A percentile compares a stretch with the other conserved stretches of the same genome.
These are phyloP conservation scores for Ceratobasidium sp. DNA, from an alignment of 1,284 basidiomycete species.

Conservation along the genomic window DNA sequence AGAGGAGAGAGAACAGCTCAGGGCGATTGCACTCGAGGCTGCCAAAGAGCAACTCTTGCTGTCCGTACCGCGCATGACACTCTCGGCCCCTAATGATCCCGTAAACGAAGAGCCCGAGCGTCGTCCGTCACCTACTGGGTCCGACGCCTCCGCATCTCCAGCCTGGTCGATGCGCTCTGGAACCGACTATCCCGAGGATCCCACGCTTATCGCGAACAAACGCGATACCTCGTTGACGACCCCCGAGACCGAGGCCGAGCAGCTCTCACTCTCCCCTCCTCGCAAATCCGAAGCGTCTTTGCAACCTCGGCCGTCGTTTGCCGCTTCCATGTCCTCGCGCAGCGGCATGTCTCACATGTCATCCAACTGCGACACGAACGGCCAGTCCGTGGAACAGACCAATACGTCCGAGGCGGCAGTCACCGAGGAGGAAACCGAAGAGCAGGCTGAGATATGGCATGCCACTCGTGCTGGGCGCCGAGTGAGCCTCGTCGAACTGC, in stretches of 20 bases:
- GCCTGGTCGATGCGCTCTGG: conserved; percentile 39
- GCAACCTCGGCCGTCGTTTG: conserved; percentile 57
- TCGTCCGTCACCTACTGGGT: conserved; percentile 17
- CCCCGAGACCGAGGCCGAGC: conserved; percentile 12
- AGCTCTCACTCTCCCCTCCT: conserved; percentile 37
- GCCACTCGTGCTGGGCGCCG: conserved; percentile 82
- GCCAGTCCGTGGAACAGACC: conserved; percentile 57
- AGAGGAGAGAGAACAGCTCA: conserved; percentile 70
- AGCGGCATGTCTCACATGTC: conserved; percentile 42
- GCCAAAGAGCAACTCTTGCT: conserved; percentile 66
- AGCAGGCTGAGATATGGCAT: conserved; percentile 83
- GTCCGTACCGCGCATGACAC: conserved; percentile 26
- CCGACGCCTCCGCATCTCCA: conserved; percentile 29
- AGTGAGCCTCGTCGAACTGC: conserved; percentile 71
- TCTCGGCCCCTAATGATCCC: conserved; percentile 21
- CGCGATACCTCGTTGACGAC: conserved; percentile 29
- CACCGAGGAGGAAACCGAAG: conserved; percentile 49
- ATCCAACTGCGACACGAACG: conserved; percentile 46
- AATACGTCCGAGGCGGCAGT: conserved; percentile 7
- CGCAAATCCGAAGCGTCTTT: conserved; percentile 47
- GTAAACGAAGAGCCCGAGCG: conserved; percentile 16
- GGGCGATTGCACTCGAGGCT: conserved; percentile 70
- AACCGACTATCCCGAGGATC: conserved; percentile 31
- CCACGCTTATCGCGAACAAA: conserved; percentile 23
- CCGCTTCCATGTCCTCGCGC: conserved; percentile 66